A percentile compares a stretch with the other conserved stretches of the same genome.
Conservation (phyloP, 2,329 filamentous ascomycete species). For the Colletotrichum shisoi region DNA sequence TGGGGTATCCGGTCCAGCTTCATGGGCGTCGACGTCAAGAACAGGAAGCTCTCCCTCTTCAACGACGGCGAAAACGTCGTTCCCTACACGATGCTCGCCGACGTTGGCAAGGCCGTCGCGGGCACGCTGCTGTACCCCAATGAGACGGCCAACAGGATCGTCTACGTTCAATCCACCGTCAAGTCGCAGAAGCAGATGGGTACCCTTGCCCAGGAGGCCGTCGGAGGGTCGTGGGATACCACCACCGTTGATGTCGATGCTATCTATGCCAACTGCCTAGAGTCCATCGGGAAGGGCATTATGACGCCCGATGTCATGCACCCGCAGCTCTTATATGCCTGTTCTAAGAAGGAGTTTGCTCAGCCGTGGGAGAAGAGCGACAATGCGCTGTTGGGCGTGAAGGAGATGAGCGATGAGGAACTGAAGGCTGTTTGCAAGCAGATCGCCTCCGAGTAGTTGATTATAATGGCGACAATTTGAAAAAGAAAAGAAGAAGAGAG, state of each 20-base stretch:
- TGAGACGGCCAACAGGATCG: constrained; percentile 45
- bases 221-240: constrained; percentile 40
- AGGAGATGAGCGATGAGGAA: constrained; percentile 41
- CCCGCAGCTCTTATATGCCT: constrained; percentile 40
- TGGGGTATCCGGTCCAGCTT: constrained; percentile 42
- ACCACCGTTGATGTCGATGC: constrained; percentile 37
- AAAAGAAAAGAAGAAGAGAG: too few species aligned
- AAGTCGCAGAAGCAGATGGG: constrained; percentile 43
- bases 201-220: constrained; percentile 38
- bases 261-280: constrained; percentile 39
- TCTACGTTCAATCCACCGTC: constrained; percentile 41
- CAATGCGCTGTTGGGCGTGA: constrained; percentile 41
- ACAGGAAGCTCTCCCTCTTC: constrained; percentile 40
- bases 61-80: constrained; percentile 44
- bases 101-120: constrained; percentile 44
- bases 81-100: constrained; percentile 42
- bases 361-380: constrained; percentile 39
- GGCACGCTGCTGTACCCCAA: constrained; percentile 43
- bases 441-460: constrained; percentile 25
- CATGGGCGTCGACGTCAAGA: constrained; percentile 42
- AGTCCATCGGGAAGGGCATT: constrained; percentile 40
- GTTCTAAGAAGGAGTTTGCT: constrained; percentile 37
- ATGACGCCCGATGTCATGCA: constrained; percentile 38
- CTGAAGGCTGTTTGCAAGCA: constrained; percentile 39
- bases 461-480: neutral